These are phyloP conservation scores for Posidonia australis DNA, from an alignment of 106 monocot genomes.

Conservation along the genomic window DNA sequence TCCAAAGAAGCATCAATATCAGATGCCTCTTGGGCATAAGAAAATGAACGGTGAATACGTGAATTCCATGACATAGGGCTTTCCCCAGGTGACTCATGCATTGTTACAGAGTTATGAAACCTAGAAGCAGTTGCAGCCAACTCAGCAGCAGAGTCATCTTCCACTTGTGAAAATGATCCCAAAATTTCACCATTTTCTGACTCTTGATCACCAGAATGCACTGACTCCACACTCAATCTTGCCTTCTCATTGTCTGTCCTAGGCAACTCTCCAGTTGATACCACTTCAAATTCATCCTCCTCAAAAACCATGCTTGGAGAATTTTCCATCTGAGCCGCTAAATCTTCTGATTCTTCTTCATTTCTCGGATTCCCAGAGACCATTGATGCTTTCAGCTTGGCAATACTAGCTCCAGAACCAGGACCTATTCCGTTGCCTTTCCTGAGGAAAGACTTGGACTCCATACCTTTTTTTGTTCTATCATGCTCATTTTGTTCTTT, in stretches of 20 bases:
- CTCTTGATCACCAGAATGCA: slow-evolving; percentile 31
- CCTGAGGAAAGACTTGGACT: slow-evolving; percentile 27
- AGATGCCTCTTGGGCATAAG: slow-evolving; percentile 59
- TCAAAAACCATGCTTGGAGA: slow-evolving; percentile 25
- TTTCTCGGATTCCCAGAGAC: slow-evolving; percentile 16
- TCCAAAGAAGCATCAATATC: slow-evolving; percentile 56
- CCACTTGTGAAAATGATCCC: slow-evolving; percentile 18
- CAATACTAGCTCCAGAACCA: slow-evolving; percentile 16
- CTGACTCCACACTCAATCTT: slow-evolving; percentile 25
- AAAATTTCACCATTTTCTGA: slow-evolving; percentile 41
- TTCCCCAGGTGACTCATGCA: slow-evolving; percentile 43
- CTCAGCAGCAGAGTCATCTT: slow-evolving; percentile 17
- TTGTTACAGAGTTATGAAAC: slow-evolving; percentile 13
- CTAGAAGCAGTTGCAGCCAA: slow-evolving; percentile 10
- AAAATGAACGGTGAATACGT: slow-evolving; percentile 30
- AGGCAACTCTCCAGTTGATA: slow-evolving; percentile 30
- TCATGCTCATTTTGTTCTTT: slow-evolving; percentile 18
- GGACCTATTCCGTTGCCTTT: slow-evolving; percentile 35
- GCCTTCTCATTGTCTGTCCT: slow-evolving; percentile 43
- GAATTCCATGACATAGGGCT: slow-evolving; percentile 60
- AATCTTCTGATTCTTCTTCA: slow-evolving; percentile 26
- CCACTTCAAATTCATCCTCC: slow-evolving; percentile 26
- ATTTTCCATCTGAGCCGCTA: slow-evolving; percentile 25
- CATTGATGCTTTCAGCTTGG: slow-evolving; percentile 15
- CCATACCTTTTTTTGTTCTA: neutral